These are phyloP conservation scores for Pholiota molesta DNA, from an alignment of 768 basidiomycete species.

Conservation along the genomic window DNA sequence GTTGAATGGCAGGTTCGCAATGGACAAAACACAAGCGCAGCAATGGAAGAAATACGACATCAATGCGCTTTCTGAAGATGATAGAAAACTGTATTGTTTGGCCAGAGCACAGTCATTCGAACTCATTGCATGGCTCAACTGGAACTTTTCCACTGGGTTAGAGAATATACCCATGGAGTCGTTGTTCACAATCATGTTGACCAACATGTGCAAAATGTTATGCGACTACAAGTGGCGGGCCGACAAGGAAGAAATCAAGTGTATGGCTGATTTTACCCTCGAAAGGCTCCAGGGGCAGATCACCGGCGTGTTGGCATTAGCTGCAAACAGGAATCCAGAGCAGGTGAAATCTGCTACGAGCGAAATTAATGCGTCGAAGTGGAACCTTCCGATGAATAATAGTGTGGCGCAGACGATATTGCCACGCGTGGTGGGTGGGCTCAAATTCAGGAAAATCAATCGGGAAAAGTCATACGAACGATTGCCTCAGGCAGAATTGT, in stretches of 20 bases:
- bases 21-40: not conserved
- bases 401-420: not conserved
- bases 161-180: not conserved
- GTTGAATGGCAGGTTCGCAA: not conserved
- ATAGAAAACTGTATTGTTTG: not conserved
- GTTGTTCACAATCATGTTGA: not conserved
- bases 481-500: not conserved
- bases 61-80: not conserved
- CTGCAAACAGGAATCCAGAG: not conserved
- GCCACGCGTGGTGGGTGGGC: not conserved
- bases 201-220: not conserved
- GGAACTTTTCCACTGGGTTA: not conserved
- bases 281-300: not conserved
- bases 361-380: not conserved
- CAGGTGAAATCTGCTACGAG: too few relatives aligned
- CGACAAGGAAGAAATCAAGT: not conserved
- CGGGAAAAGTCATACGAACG: not conserved
- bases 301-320: not conserved
- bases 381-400: not conserved
- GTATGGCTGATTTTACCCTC: not conserved
- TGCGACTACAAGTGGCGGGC: slow-evolving; percentile 3
- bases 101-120: not conserved
- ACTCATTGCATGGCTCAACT: not conserved
- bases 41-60: not conserved
- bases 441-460: not conserved